Evolutionary conservation across 1,139 yeast genomes (phyloP), one percentile per base, ranked within the genome.

Genomic region (Geotrichum cucujoidarum): DNA sequence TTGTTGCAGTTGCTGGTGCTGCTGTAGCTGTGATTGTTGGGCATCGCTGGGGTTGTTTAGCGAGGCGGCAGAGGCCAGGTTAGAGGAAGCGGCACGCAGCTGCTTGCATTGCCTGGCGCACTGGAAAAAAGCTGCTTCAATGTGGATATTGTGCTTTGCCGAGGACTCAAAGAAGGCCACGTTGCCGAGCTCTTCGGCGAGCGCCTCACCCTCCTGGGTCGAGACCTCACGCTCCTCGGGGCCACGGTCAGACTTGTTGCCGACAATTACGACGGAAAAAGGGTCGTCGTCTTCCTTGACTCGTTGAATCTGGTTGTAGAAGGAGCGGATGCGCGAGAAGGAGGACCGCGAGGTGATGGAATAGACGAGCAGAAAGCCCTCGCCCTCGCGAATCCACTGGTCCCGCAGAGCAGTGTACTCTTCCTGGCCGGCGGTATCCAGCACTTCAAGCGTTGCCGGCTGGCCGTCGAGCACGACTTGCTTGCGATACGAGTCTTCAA

Each of bases 391-490:
- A 82, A 87, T 87, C 63, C 87, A 61, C 20, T 60, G 87, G 65
- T 87, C 95, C 62, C 95, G 74, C 95, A 87, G 85, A 33, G 95
- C 94, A 53, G 85, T 78, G 66, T 86, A 87, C 67, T 87, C 95
- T 68, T 86, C 95, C 70, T 86, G 95, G 31, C 95, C 95, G 4
- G 95, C 95, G 36, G 95, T 87, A 66, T 87, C 95, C 62, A 87
- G 75, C 49, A 87, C 84, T 66, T 87, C 95, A 57, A 87, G 72
- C 58, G 83, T 87, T 61, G 94, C 86, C 3, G 87, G 83, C 57
- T 89, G 76, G 29, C 88, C 90, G 66, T 86, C 95, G 43, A 87
- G 83, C 61, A 84, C 92, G 53, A 46, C 32, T 21, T 39, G 44
- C 20, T 47, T 47, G 10, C 50, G 38, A 37, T 92, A 92, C 1